Evolutionary conservation across 2,329 filamentous ascomycete species (phyloP).

Genomic region (Alternaria gaisen): DNA sequence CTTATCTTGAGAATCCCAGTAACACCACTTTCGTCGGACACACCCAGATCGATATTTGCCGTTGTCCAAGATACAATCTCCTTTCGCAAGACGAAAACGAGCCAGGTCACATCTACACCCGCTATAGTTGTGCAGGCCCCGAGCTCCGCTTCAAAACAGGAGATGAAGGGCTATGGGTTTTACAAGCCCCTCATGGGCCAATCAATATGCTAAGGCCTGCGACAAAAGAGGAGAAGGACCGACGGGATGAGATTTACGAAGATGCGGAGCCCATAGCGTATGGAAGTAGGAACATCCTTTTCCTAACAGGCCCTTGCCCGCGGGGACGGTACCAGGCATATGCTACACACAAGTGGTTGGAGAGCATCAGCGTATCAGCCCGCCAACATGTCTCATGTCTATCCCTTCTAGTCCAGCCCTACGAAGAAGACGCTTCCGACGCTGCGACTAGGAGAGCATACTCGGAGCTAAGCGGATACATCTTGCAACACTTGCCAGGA

Average conservation of each 20-base stretch:
- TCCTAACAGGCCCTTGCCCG: constrained; percentile 42
- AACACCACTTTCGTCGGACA: constrained; percentile 41
- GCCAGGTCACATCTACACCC: constrained; percentile 43
- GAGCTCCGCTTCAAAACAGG: constrained; percentile 29
- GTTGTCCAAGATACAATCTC: constrained; percentile 28
- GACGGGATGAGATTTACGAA: constrained; percentile 30
- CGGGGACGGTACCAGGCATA: constrained; percentile 47
- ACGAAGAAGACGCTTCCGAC: constrained; percentile 41
- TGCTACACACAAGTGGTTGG: constrained; percentile 39
- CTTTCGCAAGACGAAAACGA: constrained; percentile 14
- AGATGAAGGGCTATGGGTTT: constrained; percentile 35
- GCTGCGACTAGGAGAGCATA: constrained; percentile 25
- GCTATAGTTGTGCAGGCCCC: constrained; percentile 38
- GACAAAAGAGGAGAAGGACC: constrained; percentile 22
- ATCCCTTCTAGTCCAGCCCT: constrained; percentile 36
- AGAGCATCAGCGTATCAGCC: constrained; percentile 22
- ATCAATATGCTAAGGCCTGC: constrained; percentile 46
- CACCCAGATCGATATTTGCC: constrained; percentile 39
- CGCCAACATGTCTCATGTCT: constrained; percentile 30
- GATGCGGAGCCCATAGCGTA: constrained; percentile 41
- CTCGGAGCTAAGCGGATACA: constrained; percentile 25
- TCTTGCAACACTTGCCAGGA: constrained; percentile 21
- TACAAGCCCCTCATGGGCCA: constrained; percentile 31
- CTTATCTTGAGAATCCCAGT: constrained; percentile 40
- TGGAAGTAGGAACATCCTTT: constrained; percentile 34